Percentiles rank a stretch among this genome's conserved stretches.
phyloP scores from a whole-genome alignment of 306 rosid genomes.

The Parietaria judaica region DNA sequence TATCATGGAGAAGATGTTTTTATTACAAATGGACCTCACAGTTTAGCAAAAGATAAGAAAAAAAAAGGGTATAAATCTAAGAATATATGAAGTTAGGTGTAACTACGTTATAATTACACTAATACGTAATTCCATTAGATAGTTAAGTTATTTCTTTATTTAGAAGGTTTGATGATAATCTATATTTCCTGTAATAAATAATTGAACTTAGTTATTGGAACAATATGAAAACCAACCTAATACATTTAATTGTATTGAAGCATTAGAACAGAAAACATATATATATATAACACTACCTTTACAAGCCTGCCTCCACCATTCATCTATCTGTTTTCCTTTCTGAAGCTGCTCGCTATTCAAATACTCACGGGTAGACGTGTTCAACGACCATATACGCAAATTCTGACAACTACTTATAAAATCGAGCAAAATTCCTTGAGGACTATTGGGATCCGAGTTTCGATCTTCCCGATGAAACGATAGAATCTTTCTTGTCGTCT shows the following conservation, averaged over 20 bases:
- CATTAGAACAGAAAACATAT: neutral
- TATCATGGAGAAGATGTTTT: no score
- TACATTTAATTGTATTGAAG: conserved; percentile 2
- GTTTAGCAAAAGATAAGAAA: no score
- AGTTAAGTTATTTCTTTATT: no score
- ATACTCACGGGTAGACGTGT: conserved; percentile 81
- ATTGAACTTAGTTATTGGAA: no score
- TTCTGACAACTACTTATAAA: conserved; percentile 95
- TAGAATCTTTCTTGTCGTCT: conserved; percentile 83
- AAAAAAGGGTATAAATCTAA: no score
- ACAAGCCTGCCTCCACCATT: conserved; percentile 98
- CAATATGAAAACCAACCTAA: conserved; percentile 15
- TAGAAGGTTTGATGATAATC: no score
- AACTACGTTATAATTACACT: no score
- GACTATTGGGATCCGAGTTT: conserved; percentile 77
- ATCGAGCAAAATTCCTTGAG: conserved; percentile 86
- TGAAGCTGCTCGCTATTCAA: conserved; percentile 93
- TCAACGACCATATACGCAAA: conserved; percentile 96
- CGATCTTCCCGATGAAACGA: conserved; percentile 92
- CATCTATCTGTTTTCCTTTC: conserved; percentile 98
- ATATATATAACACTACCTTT: conserved; percentile 61
- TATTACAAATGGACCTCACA: no score
- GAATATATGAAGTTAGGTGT: no score
- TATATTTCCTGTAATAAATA: no score
- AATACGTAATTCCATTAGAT: no score